Percentiles rank a stretch among this genome's conserved stretches.
phyloP scores from a whole-genome alignment of 1,284 basidiomycete species.

The Schizophyllum commune region DNA sequence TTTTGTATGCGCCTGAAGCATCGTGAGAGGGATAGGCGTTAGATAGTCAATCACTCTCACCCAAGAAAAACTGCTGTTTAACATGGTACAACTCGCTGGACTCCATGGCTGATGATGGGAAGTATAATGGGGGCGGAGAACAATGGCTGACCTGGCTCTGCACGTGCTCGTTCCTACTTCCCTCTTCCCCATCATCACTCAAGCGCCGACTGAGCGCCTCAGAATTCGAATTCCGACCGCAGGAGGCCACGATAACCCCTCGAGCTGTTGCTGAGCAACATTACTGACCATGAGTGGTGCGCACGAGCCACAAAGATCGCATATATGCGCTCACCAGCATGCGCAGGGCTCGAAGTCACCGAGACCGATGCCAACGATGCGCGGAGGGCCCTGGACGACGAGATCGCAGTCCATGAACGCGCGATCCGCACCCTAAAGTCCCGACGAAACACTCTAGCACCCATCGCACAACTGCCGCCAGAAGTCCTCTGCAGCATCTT shows the following conservation, averaged over 20 bases:
- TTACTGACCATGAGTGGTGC: too few relatives aligned
- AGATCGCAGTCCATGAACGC: slow-evolving; percentile 5
- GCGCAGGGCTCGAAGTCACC: not conserved
- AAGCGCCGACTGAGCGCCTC: not conserved
- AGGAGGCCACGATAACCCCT: too few relatives aligned
- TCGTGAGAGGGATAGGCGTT: slow-evolving; percentile 2
- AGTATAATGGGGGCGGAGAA: not conserved
- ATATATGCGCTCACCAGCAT: not conserved
- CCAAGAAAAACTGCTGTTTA: slow-evolving; percentile 81
- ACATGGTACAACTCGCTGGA: slow-evolving; percentile 78
- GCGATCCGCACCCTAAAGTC: slow-evolving; percentile 8
- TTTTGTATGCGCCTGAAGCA: slow-evolving; percentile 55
- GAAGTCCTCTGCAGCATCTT: slow-evolving; percentile 14
- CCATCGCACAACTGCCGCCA: slow-evolving; percentile 9
- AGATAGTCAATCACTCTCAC: slow-evolving; percentile 27
- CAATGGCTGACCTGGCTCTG: not conserved
- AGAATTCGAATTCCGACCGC: not conserved
- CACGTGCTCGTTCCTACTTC: not conserved
- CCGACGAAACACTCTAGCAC: slow-evolving; percentile 10
- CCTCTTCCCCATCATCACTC: not conserved
- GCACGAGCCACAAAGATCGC: too few relatives aligned
- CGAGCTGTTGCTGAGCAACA: too few relatives aligned
- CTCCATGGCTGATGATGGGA: slow-evolving; percentile 42
- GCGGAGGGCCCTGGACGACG: slow-evolving; percentile 4
- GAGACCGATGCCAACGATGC: not conserved